Evolutionary conservation across 2,329 filamentous ascomycete species (phyloP).

Genomic region (Aspergillus sp.): DNA sequence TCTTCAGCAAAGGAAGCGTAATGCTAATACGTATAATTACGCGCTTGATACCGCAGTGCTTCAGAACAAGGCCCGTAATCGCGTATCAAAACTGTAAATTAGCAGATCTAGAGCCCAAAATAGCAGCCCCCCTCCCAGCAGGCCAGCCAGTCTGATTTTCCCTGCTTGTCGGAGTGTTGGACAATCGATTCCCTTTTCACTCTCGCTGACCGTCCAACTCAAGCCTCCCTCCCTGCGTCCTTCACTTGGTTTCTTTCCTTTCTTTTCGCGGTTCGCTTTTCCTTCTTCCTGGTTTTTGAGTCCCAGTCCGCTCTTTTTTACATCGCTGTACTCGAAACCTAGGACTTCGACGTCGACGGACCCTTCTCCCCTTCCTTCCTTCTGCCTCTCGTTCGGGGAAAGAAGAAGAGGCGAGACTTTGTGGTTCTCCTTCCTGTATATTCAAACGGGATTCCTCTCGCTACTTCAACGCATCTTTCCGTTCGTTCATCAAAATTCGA

Average conservation of each 20-base stretch:
- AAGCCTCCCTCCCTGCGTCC: slow-evolving; percentile 30
- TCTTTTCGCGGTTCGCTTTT: slow-evolving; percentile 23
- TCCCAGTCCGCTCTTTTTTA: slow-evolving; percentile 16
- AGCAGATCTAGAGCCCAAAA: slow-evolving; percentile 29
- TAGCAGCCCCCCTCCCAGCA: slow-evolving; percentile 23
- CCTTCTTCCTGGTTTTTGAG: slow-evolving; percentile 7
- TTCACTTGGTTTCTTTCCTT: slow-evolving; percentile 26
- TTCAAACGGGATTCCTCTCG: slow-evolving; percentile 14
- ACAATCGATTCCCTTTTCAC: slow-evolving; percentile 29
- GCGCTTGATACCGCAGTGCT: neutral
- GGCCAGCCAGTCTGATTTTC: slow-evolving; percentile 26
- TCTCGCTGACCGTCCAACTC: slow-evolving; percentile 22
- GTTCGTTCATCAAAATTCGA: slow-evolving; percentile 22
- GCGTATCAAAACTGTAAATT: slow-evolving; percentile 14
- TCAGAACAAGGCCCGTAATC: neutral
- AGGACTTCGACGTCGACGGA: slow-evolving; percentile 3
- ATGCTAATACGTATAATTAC: neutral
- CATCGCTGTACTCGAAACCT: slow-evolving; percentile 11
- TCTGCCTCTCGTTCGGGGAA: slow-evolving; percentile 31
- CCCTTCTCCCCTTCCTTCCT: slow-evolving; percentile 22
- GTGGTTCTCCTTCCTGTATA: slow-evolving; percentile 13
- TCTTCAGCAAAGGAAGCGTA: neutral
- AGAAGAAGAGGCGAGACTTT: slow-evolving; percentile 24
- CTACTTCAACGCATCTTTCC: slow-evolving; percentile 15
- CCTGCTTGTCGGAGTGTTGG: slow-evolving; percentile 17